phyloP scores from a whole-genome alignment of 2,329 filamentous ascomycete genomes.

The Dothistroma septosporum region DNA sequence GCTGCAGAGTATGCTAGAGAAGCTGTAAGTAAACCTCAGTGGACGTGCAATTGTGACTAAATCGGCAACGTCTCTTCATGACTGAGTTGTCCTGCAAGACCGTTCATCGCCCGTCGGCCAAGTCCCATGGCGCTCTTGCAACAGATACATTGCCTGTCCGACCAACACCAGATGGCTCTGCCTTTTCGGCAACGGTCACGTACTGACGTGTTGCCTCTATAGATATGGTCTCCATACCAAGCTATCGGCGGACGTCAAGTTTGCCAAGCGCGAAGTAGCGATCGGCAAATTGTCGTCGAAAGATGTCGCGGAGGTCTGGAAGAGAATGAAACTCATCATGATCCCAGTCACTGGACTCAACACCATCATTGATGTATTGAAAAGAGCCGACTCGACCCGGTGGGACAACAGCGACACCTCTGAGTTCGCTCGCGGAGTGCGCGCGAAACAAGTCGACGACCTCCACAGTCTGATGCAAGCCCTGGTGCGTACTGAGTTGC shows the following conservation, averaged over 20 bases:
- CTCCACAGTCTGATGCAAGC: conserved; percentile 66
- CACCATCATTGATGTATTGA: conserved; percentile 68
- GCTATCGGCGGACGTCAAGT: conserved; percentile 61
- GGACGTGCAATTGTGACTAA: too few species aligned
- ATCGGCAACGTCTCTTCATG: too few species aligned
- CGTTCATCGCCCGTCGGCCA: too few species aligned
- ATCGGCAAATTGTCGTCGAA: conserved; percentile 63
- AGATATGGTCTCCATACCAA: conserved; percentile 59
- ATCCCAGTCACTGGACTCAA: conserved; percentile 65
- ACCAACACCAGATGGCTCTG: too few species aligned
- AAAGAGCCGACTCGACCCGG: conserved; percentile 55
- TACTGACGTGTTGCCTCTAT: too few species aligned
- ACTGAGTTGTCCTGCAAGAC: neutral
- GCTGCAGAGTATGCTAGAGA: conserved; percentile 26
- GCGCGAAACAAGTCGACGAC: conserved; percentile 26
- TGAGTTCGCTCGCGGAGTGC: conserved; percentile 16
- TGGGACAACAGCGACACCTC: conserved; percentile 37
- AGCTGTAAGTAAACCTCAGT: conserved; percentile 12
- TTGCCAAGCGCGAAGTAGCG: conserved; percentile 70
- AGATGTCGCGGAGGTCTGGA: conserved; percentile 59
- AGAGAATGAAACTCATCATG: conserved; percentile 57
- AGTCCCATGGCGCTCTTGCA: too few species aligned
- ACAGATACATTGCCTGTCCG: too few species aligned
- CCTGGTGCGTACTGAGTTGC: conserved; percentile 34
- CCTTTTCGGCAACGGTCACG: too few species aligned